These are phyloP conservation scores for Pestalotiopsis sp. DNA, from an alignment of 2,329 filamentous ascomycete genomes.

Conservation along the genomic window DNA sequence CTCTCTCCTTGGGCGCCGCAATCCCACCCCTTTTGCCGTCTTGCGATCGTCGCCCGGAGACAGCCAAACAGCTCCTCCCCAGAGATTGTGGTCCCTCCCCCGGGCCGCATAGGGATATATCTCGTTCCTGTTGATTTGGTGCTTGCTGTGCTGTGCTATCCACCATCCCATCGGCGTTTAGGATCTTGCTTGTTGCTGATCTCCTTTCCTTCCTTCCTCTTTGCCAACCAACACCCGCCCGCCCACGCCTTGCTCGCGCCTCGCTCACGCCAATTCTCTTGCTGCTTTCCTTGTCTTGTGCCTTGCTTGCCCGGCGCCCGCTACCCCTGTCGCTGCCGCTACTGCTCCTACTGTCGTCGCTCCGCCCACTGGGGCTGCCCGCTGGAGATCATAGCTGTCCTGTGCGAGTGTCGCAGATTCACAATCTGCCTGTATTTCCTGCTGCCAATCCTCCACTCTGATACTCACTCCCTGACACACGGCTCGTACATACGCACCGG, in stretches of 20 bases:
- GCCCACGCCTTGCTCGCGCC: neutral
- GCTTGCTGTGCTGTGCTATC: neutral
- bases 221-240: neutral
- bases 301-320: neutral
- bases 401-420: constrained; percentile 35
- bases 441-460: constrained; percentile 31
- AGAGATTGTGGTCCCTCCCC: constrained; percentile 3
- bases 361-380: neutral
- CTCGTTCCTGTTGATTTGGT: neutral
- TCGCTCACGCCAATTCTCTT: too few species aligned
- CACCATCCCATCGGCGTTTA: neutral
- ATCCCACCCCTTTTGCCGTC: neutral
- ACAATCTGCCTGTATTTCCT: constrained; percentile 32
- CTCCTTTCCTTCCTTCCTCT: neutral
- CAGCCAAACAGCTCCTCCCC: constrained; percentile 1
- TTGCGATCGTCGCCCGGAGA: neutral
- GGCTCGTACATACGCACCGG: constrained; percentile 38
- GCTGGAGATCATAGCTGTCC: constrained; percentile 17
- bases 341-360: neutral
- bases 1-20: neutral
- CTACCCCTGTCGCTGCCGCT: neutral
- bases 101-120: constrained; percentile 1
- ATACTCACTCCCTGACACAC: constrained; percentile 32
- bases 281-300: neutral
- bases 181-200: neutral